Conservation (phyloP, 805 yeast species). For the Dipodascus albidus region DNA sequence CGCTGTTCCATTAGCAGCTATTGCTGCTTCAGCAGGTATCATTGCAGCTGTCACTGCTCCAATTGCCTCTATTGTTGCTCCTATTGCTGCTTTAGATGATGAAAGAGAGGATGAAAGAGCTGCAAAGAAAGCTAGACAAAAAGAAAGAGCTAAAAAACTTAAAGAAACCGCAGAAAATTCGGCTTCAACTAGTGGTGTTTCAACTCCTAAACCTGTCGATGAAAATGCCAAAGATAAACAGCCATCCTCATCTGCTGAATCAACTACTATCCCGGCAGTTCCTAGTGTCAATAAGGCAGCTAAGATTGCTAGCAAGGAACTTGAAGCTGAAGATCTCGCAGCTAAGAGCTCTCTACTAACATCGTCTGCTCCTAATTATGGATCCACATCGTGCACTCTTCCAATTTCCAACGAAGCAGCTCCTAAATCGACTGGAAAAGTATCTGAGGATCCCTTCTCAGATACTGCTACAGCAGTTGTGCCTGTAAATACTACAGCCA, state of each 20-base stretch:
- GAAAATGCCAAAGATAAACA: not conserved
- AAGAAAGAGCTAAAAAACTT: not conserved
- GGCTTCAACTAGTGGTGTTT: too few species aligned
- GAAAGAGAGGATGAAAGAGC: not conserved
- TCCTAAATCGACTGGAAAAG: too few species aligned
- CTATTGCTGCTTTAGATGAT: not conserved
- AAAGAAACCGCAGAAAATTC: too few species aligned
- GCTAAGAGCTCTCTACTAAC: not conserved
- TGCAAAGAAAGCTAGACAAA: not conserved
- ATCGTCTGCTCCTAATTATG: not conserved
- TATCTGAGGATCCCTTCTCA: constrained; percentile 17
- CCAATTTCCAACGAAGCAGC: constrained; percentile 24
- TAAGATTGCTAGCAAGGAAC: not conserved
- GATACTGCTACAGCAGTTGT: constrained; percentile 2
- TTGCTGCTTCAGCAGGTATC: constrained; percentile 1
- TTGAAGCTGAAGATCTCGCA: not conserved
- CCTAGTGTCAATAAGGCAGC: not conserved
- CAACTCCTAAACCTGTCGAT: too few species aligned
- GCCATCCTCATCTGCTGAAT: not conserved
- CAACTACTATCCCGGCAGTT: not conserved
- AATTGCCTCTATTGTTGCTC: not conserved
- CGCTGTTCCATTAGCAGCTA: constrained; percentile 2
- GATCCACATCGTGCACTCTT: constrained; percentile 28
- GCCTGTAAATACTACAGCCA: not conserved
- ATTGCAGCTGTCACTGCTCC: constrained; percentile 1